These are phyloP conservation scores for Neofusicoccum laricinum DNA, from an alignment of 2,329 filamentous ascomycete species.

Conservation along the genomic window DNA sequence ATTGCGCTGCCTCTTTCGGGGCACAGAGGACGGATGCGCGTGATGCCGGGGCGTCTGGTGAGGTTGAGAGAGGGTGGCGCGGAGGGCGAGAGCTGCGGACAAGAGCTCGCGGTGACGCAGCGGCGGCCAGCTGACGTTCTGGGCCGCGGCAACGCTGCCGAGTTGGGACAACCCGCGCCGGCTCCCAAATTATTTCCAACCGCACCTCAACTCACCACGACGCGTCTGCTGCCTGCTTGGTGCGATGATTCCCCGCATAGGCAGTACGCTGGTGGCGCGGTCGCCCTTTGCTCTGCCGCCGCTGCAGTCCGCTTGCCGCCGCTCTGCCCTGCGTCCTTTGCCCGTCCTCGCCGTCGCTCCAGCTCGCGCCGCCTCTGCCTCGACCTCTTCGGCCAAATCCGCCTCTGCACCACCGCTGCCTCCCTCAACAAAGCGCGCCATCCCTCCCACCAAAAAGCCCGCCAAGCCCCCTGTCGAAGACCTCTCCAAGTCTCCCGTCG, in stretches of 20 bases:
- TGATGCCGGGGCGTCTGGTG: too few species aligned
- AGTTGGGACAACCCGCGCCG: not conserved
- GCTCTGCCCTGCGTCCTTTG: not conserved
- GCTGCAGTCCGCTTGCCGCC: not conserved
- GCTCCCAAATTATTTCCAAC: not conserved
- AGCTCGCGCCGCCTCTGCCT: not conserved
- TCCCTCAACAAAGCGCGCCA: not conserved
- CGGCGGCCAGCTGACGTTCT: not conserved
- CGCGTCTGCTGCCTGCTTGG: not conserved
- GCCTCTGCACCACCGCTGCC: not conserved
- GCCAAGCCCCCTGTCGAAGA: not conserved
- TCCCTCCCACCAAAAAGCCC: too few species aligned
- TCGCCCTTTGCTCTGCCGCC: not conserved
- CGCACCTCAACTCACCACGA: not conserved
- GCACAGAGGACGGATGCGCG: not conserved
- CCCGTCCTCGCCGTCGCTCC: not conserved
- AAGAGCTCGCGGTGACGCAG: not conserved
- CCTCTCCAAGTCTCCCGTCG: too few species aligned
- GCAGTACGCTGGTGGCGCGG: not conserved
- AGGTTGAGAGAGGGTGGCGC: not conserved
- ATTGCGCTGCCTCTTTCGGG: not conserved
- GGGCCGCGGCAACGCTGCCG: not conserved
- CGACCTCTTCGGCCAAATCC: not conserved
- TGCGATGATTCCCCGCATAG: conserved; percentile 2
- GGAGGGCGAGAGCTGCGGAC: not conserved